These are phyloP conservation scores for Piper longum DNA, from an alignment of 164 flowering plant species.

Conservation along the genomic window DNA sequence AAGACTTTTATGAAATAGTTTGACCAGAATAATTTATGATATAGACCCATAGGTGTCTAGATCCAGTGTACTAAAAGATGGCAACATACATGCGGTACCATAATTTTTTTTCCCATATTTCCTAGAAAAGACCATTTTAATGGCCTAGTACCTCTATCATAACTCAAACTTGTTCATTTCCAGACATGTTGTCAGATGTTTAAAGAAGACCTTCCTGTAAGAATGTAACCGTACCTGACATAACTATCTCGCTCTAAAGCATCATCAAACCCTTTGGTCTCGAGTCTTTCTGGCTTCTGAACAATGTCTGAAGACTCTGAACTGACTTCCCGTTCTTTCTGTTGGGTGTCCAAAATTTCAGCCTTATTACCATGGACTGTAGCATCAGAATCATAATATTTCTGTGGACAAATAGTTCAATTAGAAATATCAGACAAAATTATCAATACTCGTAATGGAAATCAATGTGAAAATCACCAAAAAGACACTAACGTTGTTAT, in stretches of 20 bases:
- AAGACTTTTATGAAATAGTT: no score
- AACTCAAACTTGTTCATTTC: no score
- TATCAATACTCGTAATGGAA: constrained; percentile 7
- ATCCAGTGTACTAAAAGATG: no score
- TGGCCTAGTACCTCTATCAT: no score
- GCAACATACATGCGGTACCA: no score
- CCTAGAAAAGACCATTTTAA: no score
- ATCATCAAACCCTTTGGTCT: constrained; percentile 5
- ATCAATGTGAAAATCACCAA: background rate
- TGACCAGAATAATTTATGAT: no score
- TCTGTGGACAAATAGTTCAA: no score
- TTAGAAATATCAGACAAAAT: background rate
- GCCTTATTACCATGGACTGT: background rate
- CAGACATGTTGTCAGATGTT: background rate
- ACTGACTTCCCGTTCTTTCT: background rate
- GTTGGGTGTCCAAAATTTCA: constrained; percentile 5
- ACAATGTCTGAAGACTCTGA: background rate
- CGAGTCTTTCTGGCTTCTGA: constrained; percentile 2
- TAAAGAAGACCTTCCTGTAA: background rate
- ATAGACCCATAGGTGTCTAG: no score
- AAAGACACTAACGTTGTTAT: background rate
- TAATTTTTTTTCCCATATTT: no score
- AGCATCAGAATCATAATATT: constrained; percentile 4
- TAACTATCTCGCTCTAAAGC: constrained; percentile 4
- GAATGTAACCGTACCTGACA: constrained; percentile 6